Conservation (phyloP, 345 rosid species). For the Heritiera fomes region DNA sequence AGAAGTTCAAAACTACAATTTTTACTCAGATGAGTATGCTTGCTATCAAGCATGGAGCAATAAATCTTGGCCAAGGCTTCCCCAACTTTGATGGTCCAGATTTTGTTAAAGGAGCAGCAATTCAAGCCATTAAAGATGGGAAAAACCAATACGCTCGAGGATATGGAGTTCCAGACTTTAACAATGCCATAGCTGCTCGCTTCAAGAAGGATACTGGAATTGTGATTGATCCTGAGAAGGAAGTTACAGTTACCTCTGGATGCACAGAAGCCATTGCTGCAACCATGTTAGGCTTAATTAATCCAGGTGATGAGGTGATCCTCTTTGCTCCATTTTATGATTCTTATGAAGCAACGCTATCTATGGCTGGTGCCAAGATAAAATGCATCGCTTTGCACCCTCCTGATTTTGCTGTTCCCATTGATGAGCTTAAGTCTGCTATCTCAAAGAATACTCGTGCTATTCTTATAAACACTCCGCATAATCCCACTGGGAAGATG, state of each 20-base stretch:
- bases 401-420: constrained; percentile 70
- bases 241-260: constrained; percentile 88
- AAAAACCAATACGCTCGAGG: constrained; percentile 98
- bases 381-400: constrained; percentile 76
- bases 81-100: constrained; percentile 98
- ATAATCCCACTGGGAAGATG: constrained; percentile 97
- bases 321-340: constrained; percentile 91
- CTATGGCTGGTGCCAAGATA: constrained; percentile 93
- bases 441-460: constrained; percentile 78
- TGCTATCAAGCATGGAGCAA: constrained; percentile 82
- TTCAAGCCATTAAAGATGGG: constrained; percentile 85
- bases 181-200: constrained; percentile 65
- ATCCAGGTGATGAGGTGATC: constrained; percentile 92
- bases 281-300: constrained; percentile 71
- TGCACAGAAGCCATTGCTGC: constrained; percentile 98
- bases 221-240: constrained; percentile 80
- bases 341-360: constrained; percentile 91
- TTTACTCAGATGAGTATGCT: constrained; percentile 92
- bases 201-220: constrained; percentile 77
- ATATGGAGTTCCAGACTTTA: constrained; percentile 68
- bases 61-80: constrained; percentile 94
- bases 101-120: constrained; percentile 90
- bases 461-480: constrained; percentile 83
- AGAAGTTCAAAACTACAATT: constrained; percentile 94
- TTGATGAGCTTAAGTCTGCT: constrained; percentile 72